Evolutionary conservation across 345 rosid species (phyloP), one percentile per base, ranked within the genome.

Genomic region (Draba incana): DNA sequence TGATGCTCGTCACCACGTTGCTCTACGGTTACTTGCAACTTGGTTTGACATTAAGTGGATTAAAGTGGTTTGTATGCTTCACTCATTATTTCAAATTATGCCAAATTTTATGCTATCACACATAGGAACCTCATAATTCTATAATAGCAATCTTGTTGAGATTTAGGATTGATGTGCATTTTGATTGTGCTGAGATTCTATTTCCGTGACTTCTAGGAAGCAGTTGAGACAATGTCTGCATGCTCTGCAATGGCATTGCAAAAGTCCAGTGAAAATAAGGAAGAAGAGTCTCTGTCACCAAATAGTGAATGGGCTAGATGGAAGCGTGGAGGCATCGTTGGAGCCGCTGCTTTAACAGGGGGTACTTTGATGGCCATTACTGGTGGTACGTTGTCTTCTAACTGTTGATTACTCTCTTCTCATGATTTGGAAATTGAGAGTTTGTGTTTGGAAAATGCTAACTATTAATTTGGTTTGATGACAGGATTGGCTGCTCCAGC

Each of bases 401-500:
- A 31, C 25, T 68, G 43, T 53, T 57, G 15, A 42, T n/a, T 33
- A 43, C 4, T 61, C 4, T 10, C 15, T 52, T 70, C 48, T 4
- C 62, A 70, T 27, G 8, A 23, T 43, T 23, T 14, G 24, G 10
- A 54, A 11, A 11, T 27, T 44, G 13, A 28, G 28, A 42, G 43
- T 45, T 28, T 16, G 20, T 9, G 15, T 51, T 66, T 51, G 16
- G 30, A 28, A 62, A 44, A 10, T 39, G 45, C 15, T 8, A 60
- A 33, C 1, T 24, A 13, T 20, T 15, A 28, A 47, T 7, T 31
- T 64, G 38, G 31, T 64, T 10, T 31, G 54, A 51, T 42, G 50
- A 76, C 81, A 93, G 99, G 99, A 50, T 80, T 91, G 71, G 98
- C 98, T 70, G 98, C 98, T 61, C 99, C 99, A 52, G 99, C 99